Percentiles rank a stretch among this genome's conserved stretches.
phyloP scores from a whole-genome alignment of 345 rosid species.

The Zanthoxylum bungeanum region DNA sequence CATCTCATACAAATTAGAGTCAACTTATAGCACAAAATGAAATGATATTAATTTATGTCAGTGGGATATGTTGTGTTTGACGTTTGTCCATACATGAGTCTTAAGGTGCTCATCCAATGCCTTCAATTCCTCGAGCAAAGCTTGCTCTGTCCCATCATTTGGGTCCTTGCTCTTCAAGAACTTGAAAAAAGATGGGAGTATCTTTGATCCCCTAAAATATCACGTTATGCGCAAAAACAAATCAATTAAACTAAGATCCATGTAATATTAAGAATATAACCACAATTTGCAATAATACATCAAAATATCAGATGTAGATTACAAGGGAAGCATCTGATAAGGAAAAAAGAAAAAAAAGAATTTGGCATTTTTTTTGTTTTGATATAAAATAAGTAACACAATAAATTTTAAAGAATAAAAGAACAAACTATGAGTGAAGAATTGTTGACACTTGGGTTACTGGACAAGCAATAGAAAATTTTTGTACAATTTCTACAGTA shows the following conservation, averaged over 20 bases:
- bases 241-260: neutral
- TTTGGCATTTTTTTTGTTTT: neutral
- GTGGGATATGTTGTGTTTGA: neutral
- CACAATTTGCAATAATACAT: neutral
- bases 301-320: no score
- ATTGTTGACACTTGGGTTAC: neutral
- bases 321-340: neutral
- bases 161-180: slow-evolving; percentile 89
- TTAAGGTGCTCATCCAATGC: slow-evolving; percentile 81
- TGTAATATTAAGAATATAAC: neutral
- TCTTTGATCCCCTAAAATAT: slow-evolving; percentile 58
- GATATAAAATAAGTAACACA: neutral
- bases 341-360: neutral
- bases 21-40: neutral
- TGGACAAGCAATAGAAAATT: neutral
- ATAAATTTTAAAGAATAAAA: neutral
- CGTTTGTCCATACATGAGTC: slow-evolving; percentile 40
- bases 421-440: neutral
- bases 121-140: slow-evolving; percentile 69
- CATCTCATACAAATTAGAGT: slow-evolving; percentile 3
- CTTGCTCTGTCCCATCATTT: slow-evolving; percentile 68
- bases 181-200: slow-evolving; percentile 54
- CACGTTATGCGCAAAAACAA: neutral
- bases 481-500: neutral
- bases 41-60: neutral